Evolutionary conservation across 2,329 filamentous ascomycete species (phyloP).

Genomic region (Biscogniauxia sp.): DNA sequence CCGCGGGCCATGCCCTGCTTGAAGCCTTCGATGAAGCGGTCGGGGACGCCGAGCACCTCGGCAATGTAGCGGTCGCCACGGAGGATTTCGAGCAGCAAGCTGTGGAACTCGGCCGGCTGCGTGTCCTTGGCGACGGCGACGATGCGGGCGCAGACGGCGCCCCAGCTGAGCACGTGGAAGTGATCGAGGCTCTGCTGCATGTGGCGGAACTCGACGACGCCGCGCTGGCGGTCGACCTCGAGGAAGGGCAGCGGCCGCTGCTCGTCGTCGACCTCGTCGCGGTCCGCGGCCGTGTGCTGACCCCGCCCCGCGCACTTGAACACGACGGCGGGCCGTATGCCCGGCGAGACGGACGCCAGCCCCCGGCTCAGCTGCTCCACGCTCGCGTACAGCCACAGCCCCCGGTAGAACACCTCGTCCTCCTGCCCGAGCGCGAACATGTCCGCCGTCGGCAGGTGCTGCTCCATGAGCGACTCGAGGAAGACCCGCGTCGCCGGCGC

Average conservation of each 20-base stretch:
- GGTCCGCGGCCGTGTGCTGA: background rate
- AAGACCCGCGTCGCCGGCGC: background rate
- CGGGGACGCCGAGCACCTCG: background rate
- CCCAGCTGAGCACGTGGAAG: slow-evolving; percentile 6
- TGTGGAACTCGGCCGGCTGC: background rate
- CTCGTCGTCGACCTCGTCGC: background rate
- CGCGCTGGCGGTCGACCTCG: slow-evolving; percentile 13
- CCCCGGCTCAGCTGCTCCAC: slow-evolving; percentile 6
- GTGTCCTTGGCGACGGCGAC: slow-evolving; percentile 1
- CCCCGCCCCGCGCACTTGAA: slow-evolving; percentile 9
- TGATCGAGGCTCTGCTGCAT: slow-evolving; percentile 10
- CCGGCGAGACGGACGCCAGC: background rate
- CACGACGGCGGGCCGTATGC: background rate
- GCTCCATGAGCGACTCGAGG: slow-evolving; percentile 3
- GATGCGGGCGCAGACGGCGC: background rate
- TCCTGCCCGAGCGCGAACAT: background rate
- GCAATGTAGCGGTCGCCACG: background rate
- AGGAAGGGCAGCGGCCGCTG: background rate
- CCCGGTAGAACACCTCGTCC: slow-evolving; percentile 5
- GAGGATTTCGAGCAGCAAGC: background rate
- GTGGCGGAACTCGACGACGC: slow-evolving; percentile 22
- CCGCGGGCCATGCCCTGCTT: background rate
- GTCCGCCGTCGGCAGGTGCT: slow-evolving; percentile 1
- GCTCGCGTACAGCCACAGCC: slow-evolving; percentile 12
- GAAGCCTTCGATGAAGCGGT: background rate